Base-by-base conservation (phyloP, 176 grass and related monocot species). In the Luzula sylvatica region DNA sequence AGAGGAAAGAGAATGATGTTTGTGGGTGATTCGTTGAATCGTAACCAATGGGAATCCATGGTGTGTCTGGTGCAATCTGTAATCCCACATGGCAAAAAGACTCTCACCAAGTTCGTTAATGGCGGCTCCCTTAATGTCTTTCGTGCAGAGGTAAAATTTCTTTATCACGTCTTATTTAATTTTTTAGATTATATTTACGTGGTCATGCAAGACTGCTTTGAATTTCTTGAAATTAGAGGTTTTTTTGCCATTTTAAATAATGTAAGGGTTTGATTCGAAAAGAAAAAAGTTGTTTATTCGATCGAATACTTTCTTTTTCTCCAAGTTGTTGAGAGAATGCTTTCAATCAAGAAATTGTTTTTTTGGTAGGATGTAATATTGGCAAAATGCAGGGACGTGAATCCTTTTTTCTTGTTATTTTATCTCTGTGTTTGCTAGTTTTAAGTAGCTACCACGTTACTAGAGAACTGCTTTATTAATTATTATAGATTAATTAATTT, bases 21-120 rank as follows among this genome's bases (percentile, higher is more conserved):
- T 70, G 93, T 98, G 38, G 93, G 93, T 0, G 93, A 98, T 22
- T 98, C 92, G 3, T 54, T 98, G 68, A 98, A 98, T 68, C 85
- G 92, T 1, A 98, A 98, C 78, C 92, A 98, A 62, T 98, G 92
- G 92, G 92, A 98, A 65, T 98, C 93, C 5, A 92, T 98, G 93
- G 86, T 98, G 65, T 98, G 93, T 72, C 81, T 98, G 21, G 86
- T 83, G 20, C 93, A 98, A 67, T 98, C 93, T 7, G 93, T 50
- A 15, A 69, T 82, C 56, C 81, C 82, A 25, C 60, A 26, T 56
- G 82, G 86, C 46, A 53, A 75, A 24, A 99, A 99, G 71, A 82
- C 81, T 0, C 82, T 99, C 17, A 79, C 81, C 28, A 96, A 96
- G 72, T 86, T 75, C 53, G 87, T 87, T 5, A 87, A 94, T 69